These are phyloP conservation scores for Eudorina sp. DNA, from an alignment of 139 green algal species.

Conservation along the genomic window DNA sequence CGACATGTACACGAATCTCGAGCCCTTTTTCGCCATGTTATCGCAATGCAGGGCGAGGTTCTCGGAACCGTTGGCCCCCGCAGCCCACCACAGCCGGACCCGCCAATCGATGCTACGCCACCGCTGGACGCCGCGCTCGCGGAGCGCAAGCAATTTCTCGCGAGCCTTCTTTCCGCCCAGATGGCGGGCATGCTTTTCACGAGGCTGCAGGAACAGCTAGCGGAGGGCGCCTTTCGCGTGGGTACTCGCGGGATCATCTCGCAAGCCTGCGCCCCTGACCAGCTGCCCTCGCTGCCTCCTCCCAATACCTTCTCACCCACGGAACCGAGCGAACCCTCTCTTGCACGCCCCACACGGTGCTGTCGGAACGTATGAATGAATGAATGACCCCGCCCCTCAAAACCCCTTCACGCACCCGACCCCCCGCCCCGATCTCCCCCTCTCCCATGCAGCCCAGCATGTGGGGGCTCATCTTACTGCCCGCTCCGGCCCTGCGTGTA, in stretches of 20 bases:
- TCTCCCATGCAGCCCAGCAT: not conserved
- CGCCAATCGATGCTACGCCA: no score
- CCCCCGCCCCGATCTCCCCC: no score
- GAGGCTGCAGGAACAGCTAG: not conserved
- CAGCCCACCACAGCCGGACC: not conserved
- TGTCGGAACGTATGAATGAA: no score
- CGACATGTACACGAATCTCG: no score
- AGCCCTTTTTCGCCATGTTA: no score
- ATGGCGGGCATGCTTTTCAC: not conserved
- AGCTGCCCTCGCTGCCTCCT: not conserved
- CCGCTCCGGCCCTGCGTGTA: not conserved
- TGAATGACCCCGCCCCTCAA: no score
- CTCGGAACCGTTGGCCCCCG: not conserved
- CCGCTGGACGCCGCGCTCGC: not conserved
- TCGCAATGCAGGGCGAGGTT: not conserved
- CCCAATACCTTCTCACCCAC: not conserved
- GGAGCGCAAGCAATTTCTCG: not conserved
- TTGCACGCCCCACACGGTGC: no score
- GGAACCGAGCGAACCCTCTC: not conserved
- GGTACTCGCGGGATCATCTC: no score
- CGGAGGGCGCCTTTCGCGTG: not conserved
- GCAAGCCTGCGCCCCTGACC: not conserved
- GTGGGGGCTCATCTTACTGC: not conserved
- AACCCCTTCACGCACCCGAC: no score
- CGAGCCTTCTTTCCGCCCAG: not conserved